Evolutionary conservation across 257 asterid species (phyloP), one percentile per base, ranked within the genome.

Genomic region (Solanum rostratum): DNA sequence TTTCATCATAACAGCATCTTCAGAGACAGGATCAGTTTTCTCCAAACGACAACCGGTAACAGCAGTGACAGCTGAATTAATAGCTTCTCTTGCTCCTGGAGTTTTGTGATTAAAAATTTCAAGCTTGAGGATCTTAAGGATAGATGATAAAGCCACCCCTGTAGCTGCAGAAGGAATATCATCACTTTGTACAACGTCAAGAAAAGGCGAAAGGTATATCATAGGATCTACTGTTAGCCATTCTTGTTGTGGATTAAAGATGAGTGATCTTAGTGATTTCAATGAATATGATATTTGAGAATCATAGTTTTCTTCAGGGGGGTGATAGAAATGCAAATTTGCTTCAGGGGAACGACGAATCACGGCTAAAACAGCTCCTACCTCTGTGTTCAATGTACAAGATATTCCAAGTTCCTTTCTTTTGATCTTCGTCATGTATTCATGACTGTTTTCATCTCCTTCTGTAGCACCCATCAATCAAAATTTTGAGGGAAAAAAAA

Each of bases 351-450:
- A 65, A 0, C 95, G 97, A 1, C 98, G 97, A 84, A 95, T 89
- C 27, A 93, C 97, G 18, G 99, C 99, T 7, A 96, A 92, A 41
- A 96, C 88, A 3, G 98, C 95, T 24, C 98, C 98, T 46, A 96
- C 91, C 87, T 96, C 98, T 1, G 99, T 90, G 90, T 95, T 96
- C 50, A 96, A 92, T 93, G 92, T 93, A 93, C 99, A 96, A 2
- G 99, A 95, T 27, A 96, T 41, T 52, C 97, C 99, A 6, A 93
- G 85, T 63, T 95, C 98, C 87, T 90, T 95, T 15, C 96, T 88
- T 85, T 84, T 92, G 20, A 88, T 74, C 85, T 83, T 95, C 10
- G 82, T 43, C 90, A 76, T 87, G 78, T 69, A 69, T 69, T 37
- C 78, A 2, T 69, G 52, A 69, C 16, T 69, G 83, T 60, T 84